A percentile compares a stretch with the other conserved stretches of the same genome.
Evolutionary conservation across 2,329 filamentous ascomycete species (phyloP).

Genomic region (Aspergillus piperis): DNA sequence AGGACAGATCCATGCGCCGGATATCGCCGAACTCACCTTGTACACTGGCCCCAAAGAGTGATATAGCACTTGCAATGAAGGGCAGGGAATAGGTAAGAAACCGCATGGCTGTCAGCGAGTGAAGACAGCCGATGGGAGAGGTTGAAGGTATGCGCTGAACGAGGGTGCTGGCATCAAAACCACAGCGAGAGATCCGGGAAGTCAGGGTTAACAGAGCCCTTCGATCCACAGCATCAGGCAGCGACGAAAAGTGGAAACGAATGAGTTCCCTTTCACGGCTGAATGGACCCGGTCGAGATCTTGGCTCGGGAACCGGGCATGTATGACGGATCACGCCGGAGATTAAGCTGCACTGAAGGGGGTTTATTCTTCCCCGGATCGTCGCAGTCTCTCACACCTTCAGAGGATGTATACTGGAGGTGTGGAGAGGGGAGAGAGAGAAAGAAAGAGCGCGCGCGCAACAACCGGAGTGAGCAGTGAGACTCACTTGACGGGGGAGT

Average conservation of each 20-base stretch:
- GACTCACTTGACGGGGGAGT: not conserved
- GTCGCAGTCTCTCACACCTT: not conserved
- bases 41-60: constrained; percentile 22
- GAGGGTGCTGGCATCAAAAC: too few species aligned
- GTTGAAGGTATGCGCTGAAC: not conserved
- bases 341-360: not conserved
- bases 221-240: constrained; percentile 21
- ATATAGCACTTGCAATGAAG: constrained; percentile 28
- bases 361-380: not conserved
- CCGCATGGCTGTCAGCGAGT: constrained; percentile 27
- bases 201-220: not conserved
- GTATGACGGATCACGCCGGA: not conserved
- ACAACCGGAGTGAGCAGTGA: not conserved
- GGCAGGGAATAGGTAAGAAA: constrained; percentile 28
- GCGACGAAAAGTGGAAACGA: constrained; percentile 12
- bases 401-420: not conserved
- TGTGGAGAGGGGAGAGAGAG: not conserved
- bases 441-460: not conserved
- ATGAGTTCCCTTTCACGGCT: not conserved
- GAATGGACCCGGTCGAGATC: constrained; percentile 7
- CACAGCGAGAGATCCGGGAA: not conserved
- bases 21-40: constrained; percentile 16
- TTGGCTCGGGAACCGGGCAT: constrained; percentile 2
- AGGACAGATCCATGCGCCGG: not conserved
- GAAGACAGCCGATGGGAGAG: constrained; percentile 9